These are phyloP conservation scores for Paracamarosporium sp. DNA, from an alignment of 2,329 filamentous ascomycete species.

Conservation along the genomic window DNA sequence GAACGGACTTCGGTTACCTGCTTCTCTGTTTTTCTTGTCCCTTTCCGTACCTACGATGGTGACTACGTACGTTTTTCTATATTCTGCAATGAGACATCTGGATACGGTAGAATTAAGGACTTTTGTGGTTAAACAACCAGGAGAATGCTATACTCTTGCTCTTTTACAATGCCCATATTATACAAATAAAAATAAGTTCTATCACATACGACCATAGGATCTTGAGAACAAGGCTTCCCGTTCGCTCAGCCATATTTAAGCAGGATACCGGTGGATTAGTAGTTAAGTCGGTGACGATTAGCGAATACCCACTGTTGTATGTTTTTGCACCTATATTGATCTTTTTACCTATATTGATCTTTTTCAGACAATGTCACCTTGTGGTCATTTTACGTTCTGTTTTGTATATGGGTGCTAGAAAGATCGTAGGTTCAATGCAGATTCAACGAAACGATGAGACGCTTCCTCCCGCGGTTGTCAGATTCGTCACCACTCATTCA, in stretches of 20 bases:
- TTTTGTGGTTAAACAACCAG: neutral
- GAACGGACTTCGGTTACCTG: neutral
- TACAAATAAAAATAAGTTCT: no score
- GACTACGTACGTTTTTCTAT: neutral
- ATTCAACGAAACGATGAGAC: no score
- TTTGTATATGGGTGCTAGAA: no score
- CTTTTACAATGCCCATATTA: no score
- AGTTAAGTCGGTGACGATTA: slow-evolving; percentile 9
- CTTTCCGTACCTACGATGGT: neutral
- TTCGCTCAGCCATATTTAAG: neutral
- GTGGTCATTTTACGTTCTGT: no score
- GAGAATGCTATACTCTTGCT: neutral
- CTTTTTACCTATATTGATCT: no score
- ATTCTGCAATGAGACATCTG: neutral
- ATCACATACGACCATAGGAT: no score
- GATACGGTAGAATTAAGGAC: neutral
- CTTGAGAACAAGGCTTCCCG: neutral
- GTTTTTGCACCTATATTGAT: no score
- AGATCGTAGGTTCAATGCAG: neutral
- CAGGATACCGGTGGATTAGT: neutral
- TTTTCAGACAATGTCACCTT: no score
- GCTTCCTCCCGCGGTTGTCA: no score
- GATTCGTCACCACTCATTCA: neutral
- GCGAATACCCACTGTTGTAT: no score
- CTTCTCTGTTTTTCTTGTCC: neutral